phyloP scores from a whole-genome alignment of 495 filamentous ascomycete species.

The Hypoxylon fuscum region DNA sequence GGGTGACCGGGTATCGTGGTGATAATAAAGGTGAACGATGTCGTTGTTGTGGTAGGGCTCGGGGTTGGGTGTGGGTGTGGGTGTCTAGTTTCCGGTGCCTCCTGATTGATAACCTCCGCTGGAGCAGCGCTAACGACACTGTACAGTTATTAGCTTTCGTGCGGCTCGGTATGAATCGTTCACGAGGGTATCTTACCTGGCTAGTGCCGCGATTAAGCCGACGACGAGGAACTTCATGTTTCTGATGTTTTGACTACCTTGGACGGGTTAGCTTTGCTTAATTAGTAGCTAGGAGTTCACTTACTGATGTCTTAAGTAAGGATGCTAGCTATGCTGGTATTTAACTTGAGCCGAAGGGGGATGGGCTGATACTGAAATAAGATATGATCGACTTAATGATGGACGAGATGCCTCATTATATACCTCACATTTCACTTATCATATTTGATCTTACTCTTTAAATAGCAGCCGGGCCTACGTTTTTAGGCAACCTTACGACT shows the following conservation, averaged over 20 bases:
- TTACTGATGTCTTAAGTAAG: conserved; percentile 14
- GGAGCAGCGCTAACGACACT: conserved; percentile 17
- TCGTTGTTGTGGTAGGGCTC: conserved; percentile 20
- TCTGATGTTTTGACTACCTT: conserved; percentile 8
- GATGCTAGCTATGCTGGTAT: conserved; percentile 4
- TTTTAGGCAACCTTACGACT: conserved; percentile 34
- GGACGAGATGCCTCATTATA: conserved; percentile 21
- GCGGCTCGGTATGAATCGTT: neutral
- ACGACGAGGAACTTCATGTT: conserved; percentile 36
- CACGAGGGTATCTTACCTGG: conserved; percentile 24
- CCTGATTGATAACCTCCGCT: neutral
- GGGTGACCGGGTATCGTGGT: conserved; percentile 38
- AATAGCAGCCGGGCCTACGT: conserved; percentile 26
- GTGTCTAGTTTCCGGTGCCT: neutral
- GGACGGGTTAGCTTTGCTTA: conserved; percentile 6
- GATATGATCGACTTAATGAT: conserved; percentile 13
- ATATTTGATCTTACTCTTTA: conserved; percentile 22
- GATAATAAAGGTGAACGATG: conserved; percentile 41
- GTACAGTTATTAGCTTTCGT: conserved; percentile 6
- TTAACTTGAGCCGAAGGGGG: conserved; percentile 1
- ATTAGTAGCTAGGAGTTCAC: conserved; percentile 1
- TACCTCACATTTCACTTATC: conserved; percentile 17
- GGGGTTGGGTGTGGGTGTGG: conserved; percentile 15
- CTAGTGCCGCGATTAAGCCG: conserved; percentile 25
- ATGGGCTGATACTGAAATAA: conserved; percentile 18